Percentiles rank a stretch among this genome's conserved stretches.
phyloP scores from a whole-genome alignment of 768 basidiomycete genomes.

The Coprinellus micaceus region DNA sequence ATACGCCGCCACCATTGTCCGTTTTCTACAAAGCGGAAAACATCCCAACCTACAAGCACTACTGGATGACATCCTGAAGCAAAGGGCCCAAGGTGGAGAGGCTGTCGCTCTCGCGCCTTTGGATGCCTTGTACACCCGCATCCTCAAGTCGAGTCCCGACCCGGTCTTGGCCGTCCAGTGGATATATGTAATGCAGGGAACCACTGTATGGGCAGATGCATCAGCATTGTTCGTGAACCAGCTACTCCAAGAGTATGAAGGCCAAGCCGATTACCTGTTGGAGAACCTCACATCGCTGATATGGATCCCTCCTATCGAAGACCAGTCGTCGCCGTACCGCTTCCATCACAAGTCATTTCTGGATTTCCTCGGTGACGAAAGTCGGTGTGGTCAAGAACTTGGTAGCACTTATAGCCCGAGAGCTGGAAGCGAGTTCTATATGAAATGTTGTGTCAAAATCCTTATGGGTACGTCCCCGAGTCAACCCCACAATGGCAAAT shows the following conservation, averaged over 20 bases:
- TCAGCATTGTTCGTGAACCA: not conserved
- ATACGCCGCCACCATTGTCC: conserved; percentile 14
- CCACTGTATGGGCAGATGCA: not conserved
- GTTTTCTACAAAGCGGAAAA: conserved; percentile 6
- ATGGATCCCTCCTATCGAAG: not conserved
- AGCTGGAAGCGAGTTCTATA: not conserved
- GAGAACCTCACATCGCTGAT: not conserved
- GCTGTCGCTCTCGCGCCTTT: not conserved
- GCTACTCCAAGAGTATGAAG: not conserved
- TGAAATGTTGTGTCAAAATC: no score
- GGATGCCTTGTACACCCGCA: conserved; percentile 3
- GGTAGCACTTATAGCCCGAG: not conserved
- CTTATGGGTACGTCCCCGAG: no score
- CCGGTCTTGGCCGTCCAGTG: not conserved
- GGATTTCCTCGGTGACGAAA: not conserved
- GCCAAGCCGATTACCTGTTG: not conserved
- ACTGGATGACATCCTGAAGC: not conserved
- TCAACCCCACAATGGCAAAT: no score
- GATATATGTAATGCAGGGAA: not conserved
- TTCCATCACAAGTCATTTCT: not conserved
- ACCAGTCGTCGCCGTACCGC: not conserved
- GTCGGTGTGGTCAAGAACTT: not conserved
- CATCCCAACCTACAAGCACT: conserved; percentile 8
- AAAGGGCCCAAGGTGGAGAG: not conserved
- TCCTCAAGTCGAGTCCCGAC: not conserved